Evolutionary conservation across 768 basidiomycete genomes (phyloP), one percentile per base, ranked within the genome.

Genomic region (Lactarius trivialis): DNA sequence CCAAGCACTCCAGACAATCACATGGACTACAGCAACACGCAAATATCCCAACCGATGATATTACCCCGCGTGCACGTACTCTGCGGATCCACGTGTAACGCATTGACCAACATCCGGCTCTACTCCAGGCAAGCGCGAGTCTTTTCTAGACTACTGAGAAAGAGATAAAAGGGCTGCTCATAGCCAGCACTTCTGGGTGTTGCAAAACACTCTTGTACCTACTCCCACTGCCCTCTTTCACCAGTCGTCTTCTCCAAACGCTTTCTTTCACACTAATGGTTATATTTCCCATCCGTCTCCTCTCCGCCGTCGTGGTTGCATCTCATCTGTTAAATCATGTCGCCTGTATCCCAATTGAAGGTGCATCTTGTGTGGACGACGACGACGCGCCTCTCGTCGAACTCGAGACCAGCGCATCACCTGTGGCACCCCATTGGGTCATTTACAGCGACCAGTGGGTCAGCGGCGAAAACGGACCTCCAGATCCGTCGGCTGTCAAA

Each of bases 401-500:
- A 19, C 60, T 55, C n/a, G 36, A 37, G 45, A 50, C 55, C 19
- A 34, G 9, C 8, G 49, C 63, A 17, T 60, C 67, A 14, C 68
- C 68, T 2, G 71, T 70, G 9, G 70, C 76, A 3, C 78, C 78
- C 2, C 74, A 74, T 61, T 80, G 74, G 56, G 77, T 78, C 5
- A 69, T 73, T 34, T 76, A 79, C 58, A 72, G 71, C 55, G 77
- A 79, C 65, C 67, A 71, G 67, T 75, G 66, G 60, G 70, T 73
- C n/a, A 68, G 75, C 21, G 76, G 76, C 3, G 66, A 71, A n/a
- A 76, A 73, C 21, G 75, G 76, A 1, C 76, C 77, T 11, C 78
- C 77, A 5, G 56, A 70, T 24, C 68, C 70, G 39, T 69, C 72
- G 4, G 65, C 72, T 28, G 63, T 78, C 50, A 66, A 66, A 59